Percentiles rank a stretch among this genome's conserved stretches.
Conservation (phyloP, 768 basidiomycete genomes). For the Lyophyllum atratum region DNA sequence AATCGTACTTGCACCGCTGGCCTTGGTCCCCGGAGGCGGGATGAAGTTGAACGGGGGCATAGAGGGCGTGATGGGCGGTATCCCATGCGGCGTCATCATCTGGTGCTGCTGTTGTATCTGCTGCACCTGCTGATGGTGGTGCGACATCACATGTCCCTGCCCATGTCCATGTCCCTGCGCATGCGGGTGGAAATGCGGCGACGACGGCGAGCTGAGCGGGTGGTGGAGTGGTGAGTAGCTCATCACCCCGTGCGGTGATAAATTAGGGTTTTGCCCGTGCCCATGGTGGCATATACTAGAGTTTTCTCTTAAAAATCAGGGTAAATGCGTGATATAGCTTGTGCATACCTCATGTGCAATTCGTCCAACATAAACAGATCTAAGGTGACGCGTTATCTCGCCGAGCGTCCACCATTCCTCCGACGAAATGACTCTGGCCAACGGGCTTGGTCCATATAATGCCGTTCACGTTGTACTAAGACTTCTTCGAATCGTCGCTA, state of each 20-base stretch:
- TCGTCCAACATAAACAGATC: constrained; percentile 75
- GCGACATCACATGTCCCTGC: no score
- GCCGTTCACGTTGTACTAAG: constrained; percentile 81
- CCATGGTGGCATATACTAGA: constrained; percentile 64
- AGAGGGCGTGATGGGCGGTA: constrained; percentile 94
- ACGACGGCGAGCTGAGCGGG: constrained; percentile 30
- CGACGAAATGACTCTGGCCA: constrained; percentile 21
- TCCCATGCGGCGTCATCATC: constrained; percentile 69
- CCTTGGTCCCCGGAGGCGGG: constrained; percentile 40
- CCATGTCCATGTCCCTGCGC: no score
- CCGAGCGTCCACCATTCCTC: constrained; percentile 65
- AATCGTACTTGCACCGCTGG: neutral
- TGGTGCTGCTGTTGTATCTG: constrained; percentile 32
- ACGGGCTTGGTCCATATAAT: constrained; percentile 74
- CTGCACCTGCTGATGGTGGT: constrained; percentile 29
- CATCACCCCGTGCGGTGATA: no score
- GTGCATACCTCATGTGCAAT: constrained; percentile 88
- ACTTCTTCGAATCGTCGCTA: constrained; percentile 42
- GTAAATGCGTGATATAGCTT: neutral
- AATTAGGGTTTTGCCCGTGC: no score
- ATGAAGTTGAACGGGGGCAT: constrained; percentile 96
- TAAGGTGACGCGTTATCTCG: constrained; percentile 70
- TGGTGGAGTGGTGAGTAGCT: constrained; percentile 32
- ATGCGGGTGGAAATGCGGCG: constrained; percentile 41
- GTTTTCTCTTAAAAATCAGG: neutral